Base-by-base conservation (phyloP, 495 filamentous ascomycete species). In the Penicillium bovifimosum region DNA sequence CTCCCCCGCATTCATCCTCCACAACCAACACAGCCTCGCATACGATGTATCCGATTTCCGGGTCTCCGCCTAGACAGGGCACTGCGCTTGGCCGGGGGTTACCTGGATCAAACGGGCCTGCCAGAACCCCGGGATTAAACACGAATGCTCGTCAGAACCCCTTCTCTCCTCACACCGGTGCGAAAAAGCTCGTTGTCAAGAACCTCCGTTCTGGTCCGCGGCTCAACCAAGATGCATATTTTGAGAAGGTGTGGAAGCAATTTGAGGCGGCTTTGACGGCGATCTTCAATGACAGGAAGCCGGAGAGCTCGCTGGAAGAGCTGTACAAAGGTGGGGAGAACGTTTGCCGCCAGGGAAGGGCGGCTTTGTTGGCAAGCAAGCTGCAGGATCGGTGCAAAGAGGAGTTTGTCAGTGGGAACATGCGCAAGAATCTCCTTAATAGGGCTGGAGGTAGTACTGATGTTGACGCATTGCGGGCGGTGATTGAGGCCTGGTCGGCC, bases 311-410 rank as follows among this genome's bases (percentile, higher is more conserved):
- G 10, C 69, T 95, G 38, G 93, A 97, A 65, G 86, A 89, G 52
- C 76, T 98, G 9, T 96, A 97, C 66, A 80, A 87, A 28, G 90
- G 87, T 0, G 87, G 91, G 0, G 92, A 97, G 74, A 91, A 92
- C 61, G 76, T 95, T 0, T 97, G 93, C 66, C 80, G 88, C 47
- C 84, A 86, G 53, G 86, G 83, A 2, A 78, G 79, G 54, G 86
- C 89, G 2, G 70, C 75, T n/a, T 68, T 79, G 14, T 63, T 96
- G 35, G 83, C 77, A 39, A 75, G 80, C 40, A 76, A 76, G 56
- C 69, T 96, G 38, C 75, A 79, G 51, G 71, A 70, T 16, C 76
- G 78, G 50, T 91, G 85, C 68, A 80, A 82, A 42, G 72, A 63
- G 13, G 72, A 63, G 13, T 79, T 88, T 68, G 72, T 96, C 26